Percentiles rank a stretch among this genome's conserved stretches.
These are phyloP conservation scores for Xylaria polymorpha DNA, from an alignment of 2,329 filamentous ascomycete genomes.

Conservation along the genomic window DNA sequence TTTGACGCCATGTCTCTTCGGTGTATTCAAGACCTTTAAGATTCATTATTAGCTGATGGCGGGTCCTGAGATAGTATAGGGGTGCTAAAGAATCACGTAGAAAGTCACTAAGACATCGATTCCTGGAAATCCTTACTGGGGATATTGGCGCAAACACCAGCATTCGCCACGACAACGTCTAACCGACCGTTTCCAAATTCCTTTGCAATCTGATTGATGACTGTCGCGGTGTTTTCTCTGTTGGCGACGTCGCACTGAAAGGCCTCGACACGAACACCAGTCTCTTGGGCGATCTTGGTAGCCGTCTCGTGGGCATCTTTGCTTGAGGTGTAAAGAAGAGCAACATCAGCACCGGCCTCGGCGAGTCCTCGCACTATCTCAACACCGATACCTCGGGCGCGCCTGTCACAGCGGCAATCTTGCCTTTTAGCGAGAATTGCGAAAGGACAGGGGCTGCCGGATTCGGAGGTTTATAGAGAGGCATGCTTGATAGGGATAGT, in stretches of 20 bases:
- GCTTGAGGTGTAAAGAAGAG: constrained; percentile 51
- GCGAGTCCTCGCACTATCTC: constrained; percentile 48
- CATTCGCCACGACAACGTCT: constrained; percentile 57
- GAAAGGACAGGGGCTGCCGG: constrained; percentile 48
- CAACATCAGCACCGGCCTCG: constrained; percentile 48
- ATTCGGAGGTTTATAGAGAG: constrained; percentile 42
- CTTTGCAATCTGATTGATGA: constrained; percentile 50
- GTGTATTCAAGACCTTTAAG: constrained; percentile 52
- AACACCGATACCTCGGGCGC: constrained; percentile 49
- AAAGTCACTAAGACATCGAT: neutral
- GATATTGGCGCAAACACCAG: constrained; percentile 54
- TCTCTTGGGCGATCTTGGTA: constrained; percentile 26
- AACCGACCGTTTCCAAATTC: constrained; percentile 54
- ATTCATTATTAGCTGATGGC: neutral
- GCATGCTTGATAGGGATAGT: constrained; percentile 16
- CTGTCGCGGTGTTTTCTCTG: constrained; percentile 46
- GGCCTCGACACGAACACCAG: constrained; percentile 22
- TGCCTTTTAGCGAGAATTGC: constrained; percentile 48
- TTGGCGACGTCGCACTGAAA: constrained; percentile 52
- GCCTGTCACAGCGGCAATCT: constrained; percentile 49
- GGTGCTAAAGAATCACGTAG: neutral
- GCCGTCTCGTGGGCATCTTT: constrained; percentile 46
- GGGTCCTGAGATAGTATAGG: neutral
- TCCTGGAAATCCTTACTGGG: constrained; percentile 40
- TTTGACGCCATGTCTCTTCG: constrained; percentile 53